phyloP scores from a whole-genome alignment of 2,329 filamentous ascomycete species.

The Metarhizium sp. region DNA sequence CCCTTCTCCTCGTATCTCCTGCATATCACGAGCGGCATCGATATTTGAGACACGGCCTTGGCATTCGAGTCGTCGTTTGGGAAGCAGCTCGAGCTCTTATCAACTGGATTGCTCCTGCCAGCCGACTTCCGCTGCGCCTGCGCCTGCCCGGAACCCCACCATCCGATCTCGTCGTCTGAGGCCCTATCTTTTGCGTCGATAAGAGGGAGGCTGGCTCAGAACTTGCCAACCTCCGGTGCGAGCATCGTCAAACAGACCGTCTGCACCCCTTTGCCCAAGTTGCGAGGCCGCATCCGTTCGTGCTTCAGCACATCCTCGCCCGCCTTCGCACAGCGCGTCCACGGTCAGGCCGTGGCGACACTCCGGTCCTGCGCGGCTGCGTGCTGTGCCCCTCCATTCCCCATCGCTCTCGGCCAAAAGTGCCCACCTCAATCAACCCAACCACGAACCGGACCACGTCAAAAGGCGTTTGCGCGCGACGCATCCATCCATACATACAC shows the following conservation, averaged over 20 bases:
- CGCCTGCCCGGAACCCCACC: background rate
- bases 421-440: background rate
- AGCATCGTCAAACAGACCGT: background rate
- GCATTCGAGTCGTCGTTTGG: no score
- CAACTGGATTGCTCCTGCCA: no score
- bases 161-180: background rate
- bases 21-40: no score
- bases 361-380: background rate
- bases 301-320: no score
- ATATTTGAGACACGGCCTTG: no score
- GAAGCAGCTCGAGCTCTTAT: no score
- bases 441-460: background rate
- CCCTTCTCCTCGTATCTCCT: background rate
- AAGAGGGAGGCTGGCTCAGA: background rate
- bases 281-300: no score
- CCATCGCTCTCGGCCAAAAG: constrained; percentile 1
- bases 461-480: background rate
- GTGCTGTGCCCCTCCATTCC: background rate
- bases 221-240: background rate
- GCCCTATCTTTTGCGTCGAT: background rate
- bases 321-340: no score
- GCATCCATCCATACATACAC: background rate
- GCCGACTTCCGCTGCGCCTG: no score
- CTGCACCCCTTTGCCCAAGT: no score
- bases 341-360: background rate